Base-by-base conservation (phyloP, 1,284 basidiomycete genomes). In the Papiliotrema terrestris region DNA sequence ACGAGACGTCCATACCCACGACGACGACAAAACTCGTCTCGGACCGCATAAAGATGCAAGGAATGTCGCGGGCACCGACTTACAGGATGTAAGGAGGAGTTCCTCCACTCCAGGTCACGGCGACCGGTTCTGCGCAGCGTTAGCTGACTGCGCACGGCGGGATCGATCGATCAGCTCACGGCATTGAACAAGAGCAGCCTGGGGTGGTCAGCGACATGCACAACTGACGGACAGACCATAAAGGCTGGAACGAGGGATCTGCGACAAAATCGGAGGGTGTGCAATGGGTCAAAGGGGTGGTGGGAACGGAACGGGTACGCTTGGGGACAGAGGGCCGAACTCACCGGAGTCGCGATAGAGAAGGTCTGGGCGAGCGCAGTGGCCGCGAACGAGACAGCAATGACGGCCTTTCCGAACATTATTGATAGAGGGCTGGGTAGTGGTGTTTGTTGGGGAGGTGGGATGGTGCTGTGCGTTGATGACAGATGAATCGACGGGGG, bases 11-110 rank as follows among this genome's bases (percentile, higher is more conserved):
- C n/a, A n/a, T n/a, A n/a, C n/a, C n/a, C n/a, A n/a, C n/a, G n/a
- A n/a, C n/a, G n/a, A n/a, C n/a, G n/a, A n/a, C n/a, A n/a, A n/a
- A n/a, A n/a, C n/a, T n/a, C n/a, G n/a, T n/a, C n/a, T n/a, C n/a
- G n/a, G n/a, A n/a, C n/a, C n/a, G n/a, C n/a, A n/a, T n/a, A n/a
- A n/a, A n/a, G n/a, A n/a, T n/a, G n/a, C n/a, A n/a, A n/a, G n/a
- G n/a, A n/a, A n/a, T n/a, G n/a, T n/a, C n/a, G n/a, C n/a, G n/a
- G n/a, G n/a, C n/a, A n/a, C 17, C 39, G 17, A 73, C 73, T 70
- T 51, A 75, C 73, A 75, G 54, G 53, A 71, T 70, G 70, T 58
- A 75, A 36, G 72, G 72, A 26, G 59, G 37, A 15, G 51, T 60
- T 55, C 71, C 71, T 22, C 66, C 71, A 29, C 58, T 51, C 60